Base-by-base conservation (phyloP, 129 eudicot species). In the Pulicaria dysenterica region DNA sequence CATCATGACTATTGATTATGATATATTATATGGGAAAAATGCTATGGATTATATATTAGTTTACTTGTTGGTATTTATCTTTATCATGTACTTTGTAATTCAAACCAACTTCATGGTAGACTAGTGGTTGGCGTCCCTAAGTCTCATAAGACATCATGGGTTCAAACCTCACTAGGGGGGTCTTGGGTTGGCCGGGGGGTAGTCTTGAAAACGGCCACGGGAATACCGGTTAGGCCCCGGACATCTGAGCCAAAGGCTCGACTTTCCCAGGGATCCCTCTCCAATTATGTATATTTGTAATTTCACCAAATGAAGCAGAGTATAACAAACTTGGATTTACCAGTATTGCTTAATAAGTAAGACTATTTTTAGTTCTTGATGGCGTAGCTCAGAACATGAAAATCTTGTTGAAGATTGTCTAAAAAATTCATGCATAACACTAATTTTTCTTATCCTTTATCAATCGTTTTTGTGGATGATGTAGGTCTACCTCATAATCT, bases 401-500 rank as follows among this genome's bases (percentile, higher is more conserved):
- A 65, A 65, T 19, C 24, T 15, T 16, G 12, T 58, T 31, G 17
- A 42, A 56, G 67, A 24, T 31, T 56, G 37, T 76, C 45, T 14
- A 8, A 31, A 5, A 31, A 31, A 36, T 34, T 7, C 24, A 38
- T 15, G 60, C 31, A 40, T 19, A 45, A 57, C 44, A 68, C 74
- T 77, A 50, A 70, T 70, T 38, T 9, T 78, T 55, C 45, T 48
- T 13, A 16, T 45, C 61, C 13, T 19, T 54, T 11, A 57, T 61
- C 11, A 14, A 6, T 3, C n/a, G n/a, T n/a, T 0, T 60, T 71
- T 63, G 38, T 40, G 57, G 58, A 63, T 80, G 90, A 66, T 43
- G 34, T 56, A 68, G 83, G 84, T 19, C 37, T 49, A 19, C 79
- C 77, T 9, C 82, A 67, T 6, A 76, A 75, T 70, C 86, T 64